A percentile compares a stretch with the other conserved stretches of the same genome.
Evolutionary conservation across 2,329 filamentous ascomycete species (phyloP).

Genomic region (Juglanconis oblonga): DNA sequence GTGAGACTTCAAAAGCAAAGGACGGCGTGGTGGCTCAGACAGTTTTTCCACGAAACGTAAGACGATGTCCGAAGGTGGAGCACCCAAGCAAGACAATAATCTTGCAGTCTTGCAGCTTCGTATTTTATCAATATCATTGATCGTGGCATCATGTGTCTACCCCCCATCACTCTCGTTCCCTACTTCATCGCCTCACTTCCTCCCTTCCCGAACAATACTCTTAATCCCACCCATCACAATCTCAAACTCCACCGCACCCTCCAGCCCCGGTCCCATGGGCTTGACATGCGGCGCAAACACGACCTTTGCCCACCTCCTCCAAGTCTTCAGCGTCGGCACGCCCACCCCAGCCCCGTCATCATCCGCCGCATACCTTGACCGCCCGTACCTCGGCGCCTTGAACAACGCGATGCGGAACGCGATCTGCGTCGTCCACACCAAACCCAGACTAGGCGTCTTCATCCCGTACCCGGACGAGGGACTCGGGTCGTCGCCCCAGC

Average conservation of each 20-base stretch:
- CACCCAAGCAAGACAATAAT: too few relatives aligned
- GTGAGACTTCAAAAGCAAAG: too few relatives aligned
- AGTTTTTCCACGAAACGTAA: too few relatives aligned
- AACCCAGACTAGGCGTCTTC: conserved; percentile 83
- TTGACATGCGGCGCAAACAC: conserved; percentile 80
- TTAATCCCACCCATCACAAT: conserved; percentile 65
- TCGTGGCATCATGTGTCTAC: not conserved
- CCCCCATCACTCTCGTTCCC: not conserved
- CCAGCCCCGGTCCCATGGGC: conserved; percentile 45
- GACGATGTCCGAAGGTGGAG: too few relatives aligned
- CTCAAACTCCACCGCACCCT: conserved; percentile 67
- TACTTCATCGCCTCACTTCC: not conserved
- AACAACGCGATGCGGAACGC: conserved; percentile 78
- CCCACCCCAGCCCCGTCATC: conserved; percentile 34
- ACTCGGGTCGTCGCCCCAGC: conserved; percentile 74
- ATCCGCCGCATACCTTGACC: conserved; percentile 28
- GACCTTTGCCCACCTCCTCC: conserved; percentile 79
- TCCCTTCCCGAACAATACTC: conserved; percentile 23
- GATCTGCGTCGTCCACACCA: conserved; percentile 90
- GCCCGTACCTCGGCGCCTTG: conserved; percentile 59
- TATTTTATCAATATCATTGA: not conserved
- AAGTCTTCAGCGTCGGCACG: conserved; percentile 50
- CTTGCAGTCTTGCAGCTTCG: too few relatives aligned
- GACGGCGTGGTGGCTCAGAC: too few relatives aligned
- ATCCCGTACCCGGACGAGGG: conserved; percentile 44